phyloP scores from a whole-genome alignment of 1,139 yeast species.

The Zygosaccharomyces sapae region DNA sequence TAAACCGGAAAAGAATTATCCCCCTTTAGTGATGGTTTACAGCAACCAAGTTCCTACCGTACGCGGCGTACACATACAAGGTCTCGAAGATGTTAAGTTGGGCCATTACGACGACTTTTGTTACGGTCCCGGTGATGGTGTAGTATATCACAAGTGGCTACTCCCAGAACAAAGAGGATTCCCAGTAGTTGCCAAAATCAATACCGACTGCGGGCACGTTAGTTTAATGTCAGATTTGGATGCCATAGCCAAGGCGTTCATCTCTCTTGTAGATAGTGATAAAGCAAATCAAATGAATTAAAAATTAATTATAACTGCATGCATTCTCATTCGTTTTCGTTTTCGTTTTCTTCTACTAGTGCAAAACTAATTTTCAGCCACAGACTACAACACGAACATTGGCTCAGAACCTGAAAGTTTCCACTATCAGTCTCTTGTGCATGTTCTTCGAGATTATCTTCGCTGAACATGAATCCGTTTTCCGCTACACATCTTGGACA shows the following conservation, averaged over 20 bases:
- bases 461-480: conserved; percentile 55
- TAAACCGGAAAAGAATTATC: conserved; percentile 52
- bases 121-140: conserved; percentile 94
- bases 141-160: conserved; percentile 74
- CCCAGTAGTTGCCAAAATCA: conserved; percentile 61
- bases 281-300: conserved; percentile 6
- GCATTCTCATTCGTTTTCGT: conserved; percentile 8
- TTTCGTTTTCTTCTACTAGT: conserved; percentile 30
- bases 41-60: conserved; percentile 83
- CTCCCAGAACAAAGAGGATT: conserved; percentile 76
- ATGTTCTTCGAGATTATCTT: conserved; percentile 51
- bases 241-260: conserved; percentile 66
- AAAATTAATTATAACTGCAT: not conserved
- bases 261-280: conserved; percentile 56
- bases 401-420: conserved; percentile 65
- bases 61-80: conserved; percentile 65
- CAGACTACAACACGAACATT: conserved; percentile 75
- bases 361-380: conserved; percentile 73
- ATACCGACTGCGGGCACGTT: conserved; percentile 71
- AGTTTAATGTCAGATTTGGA: conserved; percentile 69
- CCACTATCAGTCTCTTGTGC: conserved; percentile 51
- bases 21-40: conserved; percentile 78
- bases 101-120: conserved; percentile 74
- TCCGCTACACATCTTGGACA: conserved; percentile 72
- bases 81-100: conserved; percentile 56